Evolutionary conservation across 2,329 filamentous ascomycete genomes (phyloP), one percentile per base, ranked within the genome.

Genomic region (Teratosphaeria viscida): DNA sequence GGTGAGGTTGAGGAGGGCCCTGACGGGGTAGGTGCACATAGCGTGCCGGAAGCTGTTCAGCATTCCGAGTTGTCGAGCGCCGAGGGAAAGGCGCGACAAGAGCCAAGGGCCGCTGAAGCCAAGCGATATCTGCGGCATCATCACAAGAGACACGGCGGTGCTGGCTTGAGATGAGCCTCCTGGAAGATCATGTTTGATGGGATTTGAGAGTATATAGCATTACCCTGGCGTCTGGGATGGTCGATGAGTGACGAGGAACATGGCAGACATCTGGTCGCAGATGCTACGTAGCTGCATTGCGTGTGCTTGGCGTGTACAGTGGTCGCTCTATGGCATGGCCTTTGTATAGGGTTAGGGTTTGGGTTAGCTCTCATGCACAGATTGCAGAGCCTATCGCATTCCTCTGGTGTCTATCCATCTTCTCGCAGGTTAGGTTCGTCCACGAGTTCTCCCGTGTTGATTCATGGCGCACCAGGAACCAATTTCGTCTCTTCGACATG

Each of bases 121-220:
- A 62, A 62, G 54, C 65, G 61, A 49, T 66, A 69, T 61, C 58
- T 69, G 63, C 57, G 60, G 54, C 23, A 58, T 57, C 67, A 54
- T 26, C 27, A 69, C 55, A 68, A 64, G 67, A 65, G 65, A 35
- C 66, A 66, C 57, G 60, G 55, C 32, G 55, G 43, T n/a, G 43
- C 43, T 19, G 43, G 43, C 6, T 19, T 49, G 43, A 49, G 23
- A n/a, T 49, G 43, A 49, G 2, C 6, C 7, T 19, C 5, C 16
- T 43, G 37, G 16, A 4, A n/a, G 11, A 43, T 43, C 12, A 6
- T 5, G 16, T 43, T 14, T 43, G 37, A 10, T 43, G 37, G 12
- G 2, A 2, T 14, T 14, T 5, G 12, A 16, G 7, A n/a, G 16
- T 14, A 14, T 5, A n/a, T 43, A 12, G 43, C 43, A 49, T 49